A percentile compares a stretch with the other conserved stretches of the same genome.
Evolutionary conservation across 352 stramenopile genomes (phyloP).

Genomic region (Plasmopara muralis): DNA sequence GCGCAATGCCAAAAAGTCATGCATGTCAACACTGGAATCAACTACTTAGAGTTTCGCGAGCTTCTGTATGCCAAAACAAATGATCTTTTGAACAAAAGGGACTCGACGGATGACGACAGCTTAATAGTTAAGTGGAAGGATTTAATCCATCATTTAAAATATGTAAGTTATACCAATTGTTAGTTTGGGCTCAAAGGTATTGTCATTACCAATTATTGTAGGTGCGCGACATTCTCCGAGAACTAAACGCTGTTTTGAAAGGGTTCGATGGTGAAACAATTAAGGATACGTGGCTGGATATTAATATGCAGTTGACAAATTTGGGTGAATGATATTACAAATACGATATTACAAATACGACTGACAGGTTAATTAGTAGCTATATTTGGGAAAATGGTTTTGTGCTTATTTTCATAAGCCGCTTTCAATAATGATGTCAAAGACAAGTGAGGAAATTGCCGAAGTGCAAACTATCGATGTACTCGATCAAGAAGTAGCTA

Average conservation of each 20-base stretch:
- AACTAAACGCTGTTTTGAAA: constrained; percentile 24
- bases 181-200: neutral
- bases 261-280: constrained; percentile 11
- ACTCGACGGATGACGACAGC: neutral
- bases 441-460: constrained; percentile 47
- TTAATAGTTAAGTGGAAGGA: constrained; percentile 5
- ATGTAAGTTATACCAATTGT: constrained; percentile 16
- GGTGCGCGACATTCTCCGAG: constrained; percentile 26
- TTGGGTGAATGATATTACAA: constrained; percentile 3
- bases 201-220: constrained; percentile 2
- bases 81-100: constrained; percentile 24
- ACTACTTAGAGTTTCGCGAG: constrained; percentile 58
- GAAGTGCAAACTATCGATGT: constrained; percentile 50
- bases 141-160: constrained; percentile 16
- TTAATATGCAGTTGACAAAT: constrained; percentile 22
- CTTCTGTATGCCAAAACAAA: constrained; percentile 45
- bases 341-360: neutral
- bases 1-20: constrained; percentile 73
- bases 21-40: constrained; percentile 71
- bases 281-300: constrained; percentile 16
- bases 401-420: constrained; percentile 1
- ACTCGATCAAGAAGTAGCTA: constrained; percentile 56
- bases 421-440: constrained; percentile 13
- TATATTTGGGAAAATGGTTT: constrained; percentile 15
- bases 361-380: neutral